A percentile compares a stretch with the other conserved stretches of the same genome.
Evolutionary conservation across 208 protist genomes (phyloP).

Genomic region (Acanthamoeba royreba): DNA sequence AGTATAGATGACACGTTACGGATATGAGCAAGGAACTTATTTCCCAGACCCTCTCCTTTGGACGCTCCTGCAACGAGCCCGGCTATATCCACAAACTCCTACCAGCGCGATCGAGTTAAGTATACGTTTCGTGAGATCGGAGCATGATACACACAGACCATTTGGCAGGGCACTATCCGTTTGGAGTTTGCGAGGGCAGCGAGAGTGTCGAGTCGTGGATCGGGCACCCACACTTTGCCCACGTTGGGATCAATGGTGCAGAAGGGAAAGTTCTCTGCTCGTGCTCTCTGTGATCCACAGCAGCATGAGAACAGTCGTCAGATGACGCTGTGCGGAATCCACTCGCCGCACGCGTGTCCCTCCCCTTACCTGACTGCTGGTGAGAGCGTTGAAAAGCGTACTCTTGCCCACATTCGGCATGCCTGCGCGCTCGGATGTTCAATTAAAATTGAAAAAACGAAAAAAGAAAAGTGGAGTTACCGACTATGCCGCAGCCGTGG

Average conservation of each 20-base stretch:
- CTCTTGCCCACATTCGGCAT: conserved; percentile 10
- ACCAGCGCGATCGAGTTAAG: not conserved
- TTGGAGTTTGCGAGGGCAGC: not conserved
- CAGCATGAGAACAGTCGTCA: not conserved
- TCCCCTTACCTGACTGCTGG: not conserved
- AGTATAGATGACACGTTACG: not conserved
- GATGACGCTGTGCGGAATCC: not conserved
- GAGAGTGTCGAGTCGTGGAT: not conserved
- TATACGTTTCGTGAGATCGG: not conserved
- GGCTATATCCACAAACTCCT: conserved; percentile 6
- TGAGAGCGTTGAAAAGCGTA: not conserved
- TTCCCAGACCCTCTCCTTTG: not conserved
- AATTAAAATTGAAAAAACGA: not conserved
- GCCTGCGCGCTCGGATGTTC: too few species aligned
- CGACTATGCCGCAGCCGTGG: not conserved
- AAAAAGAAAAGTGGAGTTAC: not conserved
- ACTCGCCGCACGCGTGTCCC: not conserved
- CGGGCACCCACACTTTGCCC: not conserved
- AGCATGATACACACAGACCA: not conserved
- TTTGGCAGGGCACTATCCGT: not conserved
- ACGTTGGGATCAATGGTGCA: conserved; percentile 6
- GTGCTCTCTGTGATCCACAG: not conserved
- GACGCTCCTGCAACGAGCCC: not conserved
- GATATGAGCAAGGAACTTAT: not conserved
- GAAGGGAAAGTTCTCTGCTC: not conserved